A percentile compares a stretch with the other conserved stretches of the same genome.
phyloP scores from a whole-genome alignment of 75 land plant genomes.

The Chamaecyparis obtusa region DNA sequence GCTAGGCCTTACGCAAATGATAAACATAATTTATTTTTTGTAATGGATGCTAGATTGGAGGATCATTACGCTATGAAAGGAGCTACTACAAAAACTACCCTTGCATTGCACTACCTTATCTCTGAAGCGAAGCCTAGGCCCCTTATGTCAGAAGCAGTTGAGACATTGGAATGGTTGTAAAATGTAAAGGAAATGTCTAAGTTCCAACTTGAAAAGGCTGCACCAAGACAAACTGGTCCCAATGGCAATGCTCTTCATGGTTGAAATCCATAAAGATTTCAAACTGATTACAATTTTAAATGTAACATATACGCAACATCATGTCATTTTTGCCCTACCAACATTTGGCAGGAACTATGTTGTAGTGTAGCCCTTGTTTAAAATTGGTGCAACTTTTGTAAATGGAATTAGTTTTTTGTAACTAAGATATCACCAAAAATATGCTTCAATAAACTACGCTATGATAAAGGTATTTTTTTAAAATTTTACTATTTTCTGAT shows the following conservation, averaged over 20 bases:
- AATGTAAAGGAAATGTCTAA: slow-evolving; percentile 9
- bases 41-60: slow-evolving; percentile 43
- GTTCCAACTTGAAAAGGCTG: not conserved
- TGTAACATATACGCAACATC: too few relatives aligned
- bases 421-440: too few relatives aligned
- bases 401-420: too few relatives aligned
- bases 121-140: slow-evolving; percentile 38
- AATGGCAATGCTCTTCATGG: not conserved
- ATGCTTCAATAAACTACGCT: too few relatives aligned
- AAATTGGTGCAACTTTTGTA: too few relatives aligned
- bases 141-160: slow-evolving; percentile 35
- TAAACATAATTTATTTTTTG: slow-evolving; percentile 27
- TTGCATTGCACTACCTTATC: slow-evolving; percentile 31
- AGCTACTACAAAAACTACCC: slow-evolving; percentile 23
- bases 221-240: not conserved
- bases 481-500: too few relatives aligned
- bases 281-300: too few relatives aligned
- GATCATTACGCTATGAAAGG: slow-evolving; percentile 43
- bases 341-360: too few relatives aligned
- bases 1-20: slow-evolving; percentile 31
- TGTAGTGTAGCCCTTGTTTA: too few relatives aligned
- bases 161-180: slow-evolving; percentile 26
- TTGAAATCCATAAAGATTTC: too few relatives aligned
- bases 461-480: too few relatives aligned
- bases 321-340: too few relatives aligned